Evolutionary conservation across 768 basidiomycete genomes (phyloP).

Genomic region (Suillus subaureus): DNA sequence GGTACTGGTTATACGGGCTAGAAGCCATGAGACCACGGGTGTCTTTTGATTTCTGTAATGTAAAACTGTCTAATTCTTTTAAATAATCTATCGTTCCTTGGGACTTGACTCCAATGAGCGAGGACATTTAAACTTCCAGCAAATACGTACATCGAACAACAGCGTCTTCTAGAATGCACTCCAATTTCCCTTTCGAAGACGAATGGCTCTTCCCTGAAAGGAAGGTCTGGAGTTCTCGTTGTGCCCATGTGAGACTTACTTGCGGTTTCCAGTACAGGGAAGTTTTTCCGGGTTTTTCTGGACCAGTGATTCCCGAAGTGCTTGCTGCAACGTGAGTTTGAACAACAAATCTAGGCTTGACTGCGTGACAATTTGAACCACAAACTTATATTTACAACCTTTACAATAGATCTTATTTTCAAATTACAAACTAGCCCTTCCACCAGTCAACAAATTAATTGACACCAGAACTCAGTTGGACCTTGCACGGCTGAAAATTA

Average conservation of each 20-base stretch:
- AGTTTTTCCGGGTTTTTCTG: neutral
- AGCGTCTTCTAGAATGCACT: too few relatives aligned
- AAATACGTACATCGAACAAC: neutral
- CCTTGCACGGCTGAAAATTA: neutral
- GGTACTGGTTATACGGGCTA: neutral
- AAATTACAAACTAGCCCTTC: neutral
- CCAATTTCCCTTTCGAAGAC: neutral
- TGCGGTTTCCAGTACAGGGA: neutral
- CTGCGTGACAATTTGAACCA: neutral
- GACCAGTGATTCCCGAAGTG: too few relatives aligned
- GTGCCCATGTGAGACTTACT: neutral
- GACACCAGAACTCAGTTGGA: neutral
- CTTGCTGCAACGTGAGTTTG: too few relatives aligned
- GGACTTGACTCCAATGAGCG: neutral
- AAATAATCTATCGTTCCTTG: neutral
- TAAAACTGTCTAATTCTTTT: neutral
- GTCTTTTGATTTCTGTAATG: neutral
- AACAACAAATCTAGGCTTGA: neutral
- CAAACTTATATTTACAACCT: neutral
- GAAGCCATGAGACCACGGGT: neutral
- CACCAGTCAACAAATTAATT: neutral
- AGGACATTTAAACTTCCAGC: neutral
- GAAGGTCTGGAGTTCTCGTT: neutral
- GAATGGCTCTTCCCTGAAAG: neutral
- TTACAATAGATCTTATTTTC: neutral